Evolutionary conservation across 2,329 filamentous ascomycete species (phyloP), one percentile per base, ranked within the genome.

Genomic region (Pyrenophora tritici-repentis): DNA sequence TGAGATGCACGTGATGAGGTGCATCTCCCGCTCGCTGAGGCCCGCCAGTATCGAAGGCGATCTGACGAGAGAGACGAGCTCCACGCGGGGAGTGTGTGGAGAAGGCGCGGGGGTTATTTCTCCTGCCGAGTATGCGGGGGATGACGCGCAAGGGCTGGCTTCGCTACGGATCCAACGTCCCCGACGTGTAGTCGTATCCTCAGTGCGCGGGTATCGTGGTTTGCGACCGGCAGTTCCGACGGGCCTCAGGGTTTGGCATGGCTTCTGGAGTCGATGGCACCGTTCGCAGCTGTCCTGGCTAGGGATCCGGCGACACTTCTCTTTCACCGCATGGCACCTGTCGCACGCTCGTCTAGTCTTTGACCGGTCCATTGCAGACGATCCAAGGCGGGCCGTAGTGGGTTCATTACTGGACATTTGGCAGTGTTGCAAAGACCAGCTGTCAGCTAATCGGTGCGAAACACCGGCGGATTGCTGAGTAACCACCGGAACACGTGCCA

Each of bases 271-370:
- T 18, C 48, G 43, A n/a, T 42, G 38, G 43, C 48, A 51, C n/a
- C 48, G 48, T 42, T 51, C 48, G 42, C 48, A 51, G n/a, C 37
- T 26, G 13, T 42, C 24, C 43, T 47, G 48, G 26, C 43, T 43
- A 12, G 48, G 33, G 24, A 51, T 16, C 16, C 42, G 38, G 7
- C 43, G 39, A 37, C 48, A 51, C 42, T 47, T 51, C 33, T 51
- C 48, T 40, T 51, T 47, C 7, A 51, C 48, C 10, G 37, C 38
- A 40, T 51, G 48, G 43, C 48, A 51, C 14, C 48, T 36, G 43
- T 51, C 43, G 48, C 48, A 51, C 35, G 48, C 48, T 46, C 48
- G 43, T 26, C 14, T 42, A 14, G 33, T 16, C 47, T 32, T 33
- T 42, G 43, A n/a, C 29, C 38, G 47, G 32, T 38, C 38, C 48